Conservation (phyloP, 257 asterid genomes). For the Primulina tabacum region DNA sequence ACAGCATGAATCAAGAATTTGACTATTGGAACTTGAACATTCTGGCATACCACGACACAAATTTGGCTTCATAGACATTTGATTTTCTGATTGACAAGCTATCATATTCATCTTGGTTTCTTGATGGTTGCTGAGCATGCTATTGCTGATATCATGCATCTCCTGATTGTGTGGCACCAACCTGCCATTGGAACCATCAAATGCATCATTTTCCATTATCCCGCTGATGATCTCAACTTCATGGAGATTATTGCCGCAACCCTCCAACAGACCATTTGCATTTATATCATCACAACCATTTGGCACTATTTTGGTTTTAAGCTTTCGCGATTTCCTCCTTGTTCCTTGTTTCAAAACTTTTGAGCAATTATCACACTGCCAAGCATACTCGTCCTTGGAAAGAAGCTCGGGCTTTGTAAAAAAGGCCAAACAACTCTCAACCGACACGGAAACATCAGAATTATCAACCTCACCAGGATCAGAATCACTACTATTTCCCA, state of each 20-base stretch:
- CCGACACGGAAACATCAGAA: constrained; percentile 74
- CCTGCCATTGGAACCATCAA: constrained; percentile 30
- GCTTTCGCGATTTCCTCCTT: constrained; percentile 34
- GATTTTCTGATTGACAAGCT: constrained; percentile 28
- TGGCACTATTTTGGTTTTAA: constrained; percentile 20
- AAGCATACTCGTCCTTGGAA: constrained; percentile 79
- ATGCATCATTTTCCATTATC: constrained; percentile 26
- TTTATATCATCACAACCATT: constrained; percentile 30
- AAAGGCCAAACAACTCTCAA: constrained; percentile 77
- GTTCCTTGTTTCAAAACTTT: constrained; percentile 50
- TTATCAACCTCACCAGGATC: constrained; percentile 89
- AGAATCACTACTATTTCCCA: constrained; percentile 64
- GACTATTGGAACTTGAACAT: constrained; percentile 28
- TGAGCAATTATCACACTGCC: constrained; percentile 93
- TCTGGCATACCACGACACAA: constrained; percentile 24
- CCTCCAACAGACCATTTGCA: constrained; percentile 26
- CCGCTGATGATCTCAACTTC: constrained; percentile 26
- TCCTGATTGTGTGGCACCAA: constrained; percentile 26
- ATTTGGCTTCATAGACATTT: constrained; percentile 20
- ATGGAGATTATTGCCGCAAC: constrained; percentile 9
- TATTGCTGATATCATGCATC: constrained; percentile 25
- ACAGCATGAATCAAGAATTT: constrained; percentile 21
- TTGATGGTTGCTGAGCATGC: constrained; percentile 22
- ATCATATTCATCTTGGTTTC: constrained; percentile 31
- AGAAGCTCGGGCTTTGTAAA: constrained; percentile 79